A percentile compares a stretch with the other conserved stretches of the same genome.
Evolutionary conservation across 495 filamentous ascomycete genomes (phyloP).

Genomic region (Lasiosphaeriaceae sp.): DNA sequence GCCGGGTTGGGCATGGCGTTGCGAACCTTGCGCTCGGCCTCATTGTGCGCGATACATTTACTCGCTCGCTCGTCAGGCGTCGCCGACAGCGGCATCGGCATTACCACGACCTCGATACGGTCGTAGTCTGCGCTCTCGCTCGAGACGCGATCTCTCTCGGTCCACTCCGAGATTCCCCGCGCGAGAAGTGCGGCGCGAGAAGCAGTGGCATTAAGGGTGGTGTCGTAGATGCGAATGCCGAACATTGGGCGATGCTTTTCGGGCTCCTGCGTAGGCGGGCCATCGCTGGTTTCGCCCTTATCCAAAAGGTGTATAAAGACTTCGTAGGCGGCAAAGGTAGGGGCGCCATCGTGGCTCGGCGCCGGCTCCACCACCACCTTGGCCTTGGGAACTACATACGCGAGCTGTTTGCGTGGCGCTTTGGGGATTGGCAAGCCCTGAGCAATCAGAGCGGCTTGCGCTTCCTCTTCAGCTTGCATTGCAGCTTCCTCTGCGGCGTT

Average conservation of each 20-base stretch:
- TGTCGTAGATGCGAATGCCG: conserved; percentile 9
- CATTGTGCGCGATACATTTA: background rate
- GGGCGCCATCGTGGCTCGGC: conserved; percentile 3
- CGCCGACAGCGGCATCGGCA: background rate
- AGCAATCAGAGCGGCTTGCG: no score
- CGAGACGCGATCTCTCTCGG: background rate
- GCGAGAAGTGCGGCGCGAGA: background rate
- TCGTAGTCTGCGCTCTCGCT: background rate
- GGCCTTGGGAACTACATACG: background rate
- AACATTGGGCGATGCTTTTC: background rate
- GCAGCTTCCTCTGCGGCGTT: no score
- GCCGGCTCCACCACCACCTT: conserved; percentile 6
- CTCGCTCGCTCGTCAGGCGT: background rate
- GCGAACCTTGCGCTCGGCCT: conserved; percentile 1
- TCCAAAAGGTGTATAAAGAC: no score
- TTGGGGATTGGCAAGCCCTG: background rate
- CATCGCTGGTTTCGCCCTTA: no score
- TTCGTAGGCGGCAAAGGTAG: conserved; percentile 5
- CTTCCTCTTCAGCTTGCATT: no score
- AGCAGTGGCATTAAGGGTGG: background rate
- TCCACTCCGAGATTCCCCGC: conserved; percentile 4
- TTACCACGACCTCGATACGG: background rate
- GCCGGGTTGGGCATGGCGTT: background rate
- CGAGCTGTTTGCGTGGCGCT: background rate
- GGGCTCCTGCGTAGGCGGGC: background rate